Base-by-base conservation (phyloP, 345 rosid genomes). In the Eucalyptus urophylla region DNA sequence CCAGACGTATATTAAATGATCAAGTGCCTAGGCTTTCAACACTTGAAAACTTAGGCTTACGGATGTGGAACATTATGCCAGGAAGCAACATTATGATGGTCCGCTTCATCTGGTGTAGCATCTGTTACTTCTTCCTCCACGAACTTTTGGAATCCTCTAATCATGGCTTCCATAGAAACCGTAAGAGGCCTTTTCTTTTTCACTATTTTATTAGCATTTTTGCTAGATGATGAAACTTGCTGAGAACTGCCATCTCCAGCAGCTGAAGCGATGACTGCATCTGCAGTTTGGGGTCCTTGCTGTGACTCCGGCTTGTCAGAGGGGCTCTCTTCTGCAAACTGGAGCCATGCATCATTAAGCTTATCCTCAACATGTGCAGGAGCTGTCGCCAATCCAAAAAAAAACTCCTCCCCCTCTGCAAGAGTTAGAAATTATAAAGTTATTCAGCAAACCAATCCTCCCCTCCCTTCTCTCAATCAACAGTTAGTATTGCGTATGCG, bases 331-430 rank as follows among this genome's bases (percentile, higher is more conserved):
- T 90, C 97, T 3, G 99, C 99, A 93, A 96, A 97, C 92, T 94
- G 93, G 31, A 96, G 94, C 99, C 99, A 97, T 89, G 99, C 98
- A 93, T 97, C 99, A 88, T 96, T 24, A 44, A 97, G 97, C 91
- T 91, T 92, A 92, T 97, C 99, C 91, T 97, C 99, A 49, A 94
- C 99, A 90, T 96, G 99, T 47, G 99, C 99, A 49, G 99, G 98
- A 10, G 99, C 99, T 10, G 99, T 97, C 62, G 99, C 99, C 94
- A 97, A 94, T 89, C 99, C 99, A 91, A 96, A 97, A 97, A 97
- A 96, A 92, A 97, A 97, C 89, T 80, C 91, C 53, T 93, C 86
- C 87, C 91, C 95, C 88, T 91, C 97, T 90, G 88, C 95, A 87
- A 87, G 91, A 86, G 19, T 50, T 16, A 51, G 87, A 53, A 50